Base-by-base conservation (phyloP, 2,329 filamentous ascomycete genomes). In the Venturia aucupariae region DNA sequence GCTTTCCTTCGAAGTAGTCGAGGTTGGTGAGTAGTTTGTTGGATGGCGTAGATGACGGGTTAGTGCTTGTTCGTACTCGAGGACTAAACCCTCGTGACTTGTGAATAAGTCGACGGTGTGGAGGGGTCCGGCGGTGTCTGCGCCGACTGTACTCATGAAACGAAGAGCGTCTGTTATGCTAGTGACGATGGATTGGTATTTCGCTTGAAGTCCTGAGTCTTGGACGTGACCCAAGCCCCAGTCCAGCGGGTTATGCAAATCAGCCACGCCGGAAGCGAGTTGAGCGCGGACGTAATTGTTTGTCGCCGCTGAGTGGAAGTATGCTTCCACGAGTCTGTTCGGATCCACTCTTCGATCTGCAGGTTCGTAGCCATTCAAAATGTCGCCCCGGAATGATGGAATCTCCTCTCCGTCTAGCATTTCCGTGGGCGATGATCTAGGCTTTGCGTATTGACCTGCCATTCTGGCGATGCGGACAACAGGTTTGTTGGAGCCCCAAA, bases 401-500 rank as follows among this genome's bases (percentile, higher is more conserved):
- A 96, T 88, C 72, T 91, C 85, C 66, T 85, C 84, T 62, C 92
- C 92, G 68, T 95, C 81, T 61, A 59, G 24, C 35, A 95, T 79
- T 78, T 99, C 94, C 44, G 86, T 92, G 0, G 93, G 90, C 70
- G 88, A 96, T 4, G 91, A 96, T 65, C 94, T 82, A 2, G 93
- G 94, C 78, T 99, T 99, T 38, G 94, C 94, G 72, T 96, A 99
- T 80, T 99, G 94, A 3, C 94, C 94, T 15, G 94, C 94, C 86
- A 97, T 97, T 66, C 94, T 86, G 19, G 91, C 94, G 71, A 99
- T 96, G 69, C 94, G 86, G 60, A 99, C 91, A 4, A 99, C 92
- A 6, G 90, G 90, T 72, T 87, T 87, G 71, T 87, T 86, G 30
- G 82, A 81, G 44, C 90, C 94, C 88, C 92, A 97, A 74, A 97